These are phyloP conservation scores for Mollisiaceae sp. DNA, from an alignment of 2,329 filamentous ascomycete genomes.

Conservation along the genomic window DNA sequence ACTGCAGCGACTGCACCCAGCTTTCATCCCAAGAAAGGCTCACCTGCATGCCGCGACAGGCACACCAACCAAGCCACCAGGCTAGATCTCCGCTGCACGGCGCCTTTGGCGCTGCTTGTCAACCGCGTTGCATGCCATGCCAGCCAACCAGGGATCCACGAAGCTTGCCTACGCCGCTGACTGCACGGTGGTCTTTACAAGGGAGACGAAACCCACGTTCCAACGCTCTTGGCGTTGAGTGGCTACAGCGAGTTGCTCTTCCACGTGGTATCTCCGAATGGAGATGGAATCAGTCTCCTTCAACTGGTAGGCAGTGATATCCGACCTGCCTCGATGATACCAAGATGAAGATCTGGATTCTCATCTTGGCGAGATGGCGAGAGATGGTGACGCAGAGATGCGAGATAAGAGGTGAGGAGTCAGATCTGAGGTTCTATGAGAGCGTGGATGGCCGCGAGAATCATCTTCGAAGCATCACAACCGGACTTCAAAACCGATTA, in stretches of 20 bases:
- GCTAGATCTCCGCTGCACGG: slow-evolving; percentile 6
- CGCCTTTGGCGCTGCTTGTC: neutral
- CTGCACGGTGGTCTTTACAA: too few relatives aligned
- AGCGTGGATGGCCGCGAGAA: neutral
- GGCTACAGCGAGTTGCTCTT: slow-evolving; percentile 9
- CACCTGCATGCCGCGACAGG: too few relatives aligned
- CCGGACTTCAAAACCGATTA: neutral
- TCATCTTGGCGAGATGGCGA: neutral
- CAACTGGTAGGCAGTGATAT: neutral
- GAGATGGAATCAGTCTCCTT: neutral
- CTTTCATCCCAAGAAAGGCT: too few relatives aligned
- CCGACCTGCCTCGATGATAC: neutral
- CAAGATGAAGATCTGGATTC: neutral
- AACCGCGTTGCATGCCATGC: too few relatives aligned
- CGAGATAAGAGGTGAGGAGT: neutral
- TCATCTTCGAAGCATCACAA: neutral
- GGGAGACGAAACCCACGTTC: slow-evolving; percentile 11
- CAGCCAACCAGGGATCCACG: neutral
- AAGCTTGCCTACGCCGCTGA: slow-evolving; percentile 14
- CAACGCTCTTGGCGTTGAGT: slow-evolving; percentile 20
- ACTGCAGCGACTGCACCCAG: too few relatives aligned
- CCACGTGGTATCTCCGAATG: neutral
- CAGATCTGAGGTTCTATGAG: neutral
- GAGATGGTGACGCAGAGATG: neutral
- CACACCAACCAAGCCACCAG: too few relatives aligned